Base-by-base conservation (phyloP, 345 rosid species). In the Sonneratia alba region DNA sequence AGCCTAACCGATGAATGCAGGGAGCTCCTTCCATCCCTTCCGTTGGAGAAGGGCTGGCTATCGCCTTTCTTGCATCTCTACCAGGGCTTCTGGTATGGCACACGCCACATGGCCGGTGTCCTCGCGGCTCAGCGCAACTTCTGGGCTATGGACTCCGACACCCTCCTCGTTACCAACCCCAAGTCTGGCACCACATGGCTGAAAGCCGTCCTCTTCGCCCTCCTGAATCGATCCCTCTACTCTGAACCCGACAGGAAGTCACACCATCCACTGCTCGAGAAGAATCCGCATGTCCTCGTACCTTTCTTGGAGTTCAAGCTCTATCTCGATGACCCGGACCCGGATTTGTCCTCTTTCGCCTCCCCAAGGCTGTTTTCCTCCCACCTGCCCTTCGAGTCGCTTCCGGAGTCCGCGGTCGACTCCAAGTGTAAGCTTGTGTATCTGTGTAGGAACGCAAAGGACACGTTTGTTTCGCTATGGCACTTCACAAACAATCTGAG, bases 111-210 rank as follows among this genome's bases (percentile, higher is more conserved):
- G 55, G 63, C 49, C n/a, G 56, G 73, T 10, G 36, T 70, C 34
- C 36, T 75, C 1, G 38, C 70, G 4, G 38, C 70, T 36, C 74
- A 75, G 43, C 55, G 37, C 15, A 51, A 66, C 56, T 70, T 75
- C 66, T 51, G 15, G 56, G 66, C 78, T 27, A 66, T 37, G 21
- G 66, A 75, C 36, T 24, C 66, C 18, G 78, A 75, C 70, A 32
- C 66, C 66, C 43, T 75, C 71, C 67, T 75, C 10, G 74, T 57
- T 67, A 65, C 78, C 55, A 70, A 34, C 56, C 78, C 78, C 5
- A 75, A 75, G 68, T 70, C 78, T 27, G 78, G 78, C 36, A 71
- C 78, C 45, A 75, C 78, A 3, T 75, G 74, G 74, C 74, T 75
- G 9, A 75, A 75, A 36, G 78, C 74, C 53, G 34, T 70, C 24